phyloP scores from a whole-genome alignment of 225 moss, liverwort and hornwort species.

The Marchantia paleacea region DNA sequence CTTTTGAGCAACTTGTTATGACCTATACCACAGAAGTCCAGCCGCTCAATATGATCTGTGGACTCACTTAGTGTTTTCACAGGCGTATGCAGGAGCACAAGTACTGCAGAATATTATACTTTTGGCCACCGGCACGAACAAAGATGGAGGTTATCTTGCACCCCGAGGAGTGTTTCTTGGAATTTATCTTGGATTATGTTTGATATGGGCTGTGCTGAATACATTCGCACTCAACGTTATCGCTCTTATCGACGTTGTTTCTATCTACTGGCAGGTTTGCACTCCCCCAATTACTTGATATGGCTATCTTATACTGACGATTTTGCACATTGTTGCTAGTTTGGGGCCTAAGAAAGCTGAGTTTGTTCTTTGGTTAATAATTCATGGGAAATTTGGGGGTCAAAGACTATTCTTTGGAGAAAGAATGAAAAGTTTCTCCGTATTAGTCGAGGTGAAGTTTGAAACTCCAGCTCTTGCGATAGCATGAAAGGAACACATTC shows the following conservation, averaged over 20 bases:
- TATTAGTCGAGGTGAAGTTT: too few relatives aligned
- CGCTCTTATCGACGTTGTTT: conserved; percentile 79
- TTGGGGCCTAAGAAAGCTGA: too few relatives aligned
- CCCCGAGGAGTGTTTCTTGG: conserved; percentile 75
- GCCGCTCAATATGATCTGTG: too few relatives aligned
- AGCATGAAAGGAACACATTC: too few relatives aligned
- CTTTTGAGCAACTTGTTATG: neutral
- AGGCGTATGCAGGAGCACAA: conserved; percentile 93
- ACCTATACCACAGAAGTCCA: too few relatives aligned
- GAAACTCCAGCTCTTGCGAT: too few relatives aligned
- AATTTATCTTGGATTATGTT: conserved; percentile 65
- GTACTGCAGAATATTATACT: conserved; percentile 74
- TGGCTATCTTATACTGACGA: neutral
- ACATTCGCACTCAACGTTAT: conserved; percentile 87
- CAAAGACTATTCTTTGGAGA: too few relatives aligned
- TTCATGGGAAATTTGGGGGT: too few relatives aligned
- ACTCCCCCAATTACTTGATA: neutral
- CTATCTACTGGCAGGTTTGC: conserved; percentile 88
- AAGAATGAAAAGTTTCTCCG: too few relatives aligned
- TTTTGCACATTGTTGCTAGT: neutral
- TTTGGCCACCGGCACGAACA: conserved; percentile 66
- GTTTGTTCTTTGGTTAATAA: too few relatives aligned
- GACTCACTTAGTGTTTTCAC: conserved; percentile 20
- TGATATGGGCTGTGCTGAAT: conserved; percentile 81
- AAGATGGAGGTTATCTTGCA: conserved; percentile 74